phyloP scores from a whole-genome alignment of 1,284 basidiomycete genomes.

The Ceratobasidium sp. region DNA sequence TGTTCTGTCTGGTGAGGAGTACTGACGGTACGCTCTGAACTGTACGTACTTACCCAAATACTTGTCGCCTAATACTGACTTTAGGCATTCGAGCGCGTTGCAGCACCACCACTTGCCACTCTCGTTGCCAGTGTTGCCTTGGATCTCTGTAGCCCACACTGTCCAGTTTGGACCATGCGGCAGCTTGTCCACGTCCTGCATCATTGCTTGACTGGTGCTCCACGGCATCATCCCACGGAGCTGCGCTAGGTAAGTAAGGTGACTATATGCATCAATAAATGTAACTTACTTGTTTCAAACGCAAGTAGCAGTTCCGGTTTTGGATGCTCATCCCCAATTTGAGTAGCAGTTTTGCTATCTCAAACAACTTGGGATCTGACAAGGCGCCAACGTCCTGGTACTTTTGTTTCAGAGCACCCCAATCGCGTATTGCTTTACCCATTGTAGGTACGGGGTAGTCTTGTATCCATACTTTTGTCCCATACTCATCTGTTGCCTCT shows the following conservation, averaged over 20 bases:
- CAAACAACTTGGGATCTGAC: not conserved
- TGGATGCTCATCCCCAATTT: not conserved
- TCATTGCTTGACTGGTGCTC: not conserved
- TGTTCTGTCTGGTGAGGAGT: not conserved
- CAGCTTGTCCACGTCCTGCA: slow-evolving; percentile 33
- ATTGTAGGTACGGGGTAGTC: no score
- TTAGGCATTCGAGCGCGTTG: slow-evolving; percentile 56
- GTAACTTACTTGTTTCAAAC: slow-evolving; percentile 4
- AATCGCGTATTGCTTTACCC: no score
- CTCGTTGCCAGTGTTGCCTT: slow-evolving; percentile 46
- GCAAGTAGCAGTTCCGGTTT: not conserved
- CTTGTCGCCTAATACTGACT: slow-evolving; percentile 51
- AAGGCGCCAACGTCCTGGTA: not conserved
- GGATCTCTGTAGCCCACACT: slow-evolving; percentile 44
- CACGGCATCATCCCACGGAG: not conserved
- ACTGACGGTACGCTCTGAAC: slow-evolving; percentile 15
- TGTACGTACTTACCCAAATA: slow-evolving; percentile 1
- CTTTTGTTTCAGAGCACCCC: no score
- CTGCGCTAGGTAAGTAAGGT: not conserved
- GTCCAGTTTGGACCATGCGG: slow-evolving; percentile 14
- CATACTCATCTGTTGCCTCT: no score
- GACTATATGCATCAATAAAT: not conserved
- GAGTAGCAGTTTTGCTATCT: slow-evolving; percentile 8
- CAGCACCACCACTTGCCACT: slow-evolving; percentile 56
- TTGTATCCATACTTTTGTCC: no score